A percentile compares a stretch with the other conserved stretches of the same genome.
phyloP scores from a whole-genome alignment of 192 early-diverging fungal species.

The Linnemannia hyalina region DNA sequence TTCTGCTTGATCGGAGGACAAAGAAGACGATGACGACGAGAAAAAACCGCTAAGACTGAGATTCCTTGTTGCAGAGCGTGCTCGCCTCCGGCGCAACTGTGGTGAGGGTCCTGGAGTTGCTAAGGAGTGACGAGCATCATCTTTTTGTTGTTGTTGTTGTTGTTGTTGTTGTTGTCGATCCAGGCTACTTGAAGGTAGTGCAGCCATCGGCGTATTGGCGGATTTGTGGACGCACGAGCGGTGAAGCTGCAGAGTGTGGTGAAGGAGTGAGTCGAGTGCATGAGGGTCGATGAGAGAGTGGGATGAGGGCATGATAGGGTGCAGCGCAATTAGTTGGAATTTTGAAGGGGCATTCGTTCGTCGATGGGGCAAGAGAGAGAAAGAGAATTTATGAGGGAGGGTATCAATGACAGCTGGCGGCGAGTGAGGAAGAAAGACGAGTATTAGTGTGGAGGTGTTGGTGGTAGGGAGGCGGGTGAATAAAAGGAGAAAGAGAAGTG shows the following conservation, averaged over 20 bases:
- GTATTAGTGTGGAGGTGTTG: neutral
- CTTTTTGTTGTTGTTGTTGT: neutral
- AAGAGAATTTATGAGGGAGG: neutral
- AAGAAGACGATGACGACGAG: conserved; percentile 7
- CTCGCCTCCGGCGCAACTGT: neutral
- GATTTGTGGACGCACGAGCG: neutral
- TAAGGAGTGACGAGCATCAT: neutral
- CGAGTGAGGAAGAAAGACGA: neutral
- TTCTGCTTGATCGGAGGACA: conserved; percentile 2
- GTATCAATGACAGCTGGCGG: no score
- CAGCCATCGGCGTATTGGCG: neutral
- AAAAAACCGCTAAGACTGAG: conserved; percentile 4
- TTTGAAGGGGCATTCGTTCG: neutral
- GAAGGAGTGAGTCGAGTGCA: conserved; percentile 31
- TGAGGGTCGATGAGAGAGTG: conserved; percentile 24
- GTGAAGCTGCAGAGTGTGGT: conserved; percentile 15
- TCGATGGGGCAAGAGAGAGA: neutral
- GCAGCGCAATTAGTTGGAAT: neutral
- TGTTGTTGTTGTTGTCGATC: conserved; percentile 1
- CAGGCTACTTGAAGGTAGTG: neutral
- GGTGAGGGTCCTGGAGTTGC: neutral
- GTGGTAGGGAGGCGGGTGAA: neutral
- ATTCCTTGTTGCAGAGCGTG: neutral
- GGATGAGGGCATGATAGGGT: neutral
- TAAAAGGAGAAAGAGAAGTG: neutral